Conservation (phyloP, 306 rosid genomes). For the Coriaria nepalensis region DNA sequence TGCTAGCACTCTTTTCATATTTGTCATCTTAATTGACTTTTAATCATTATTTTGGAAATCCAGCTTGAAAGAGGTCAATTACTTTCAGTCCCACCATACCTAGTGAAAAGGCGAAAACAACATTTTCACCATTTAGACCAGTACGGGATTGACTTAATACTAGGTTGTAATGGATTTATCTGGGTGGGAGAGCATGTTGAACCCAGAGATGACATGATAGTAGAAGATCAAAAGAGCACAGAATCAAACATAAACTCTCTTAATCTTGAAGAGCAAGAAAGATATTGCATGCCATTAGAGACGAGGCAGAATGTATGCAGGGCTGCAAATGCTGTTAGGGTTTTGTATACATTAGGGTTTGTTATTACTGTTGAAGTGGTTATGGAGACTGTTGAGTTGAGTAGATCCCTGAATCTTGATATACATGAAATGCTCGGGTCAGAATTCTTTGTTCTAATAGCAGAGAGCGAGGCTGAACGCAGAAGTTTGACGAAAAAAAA, state of each 20-base stretch:
- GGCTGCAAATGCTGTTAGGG: slow-evolving; percentile 66
- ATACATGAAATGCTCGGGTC: slow-evolving; percentile 77
- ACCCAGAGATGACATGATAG: slow-evolving; percentile 41
- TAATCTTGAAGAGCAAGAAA: slow-evolving; percentile 47
- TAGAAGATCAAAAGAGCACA: slow-evolving; percentile 31
- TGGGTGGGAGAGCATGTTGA: slow-evolving; percentile 84
- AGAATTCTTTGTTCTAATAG: slow-evolving; percentile 68
- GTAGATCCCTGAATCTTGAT: slow-evolving; percentile 44
- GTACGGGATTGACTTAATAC: slow-evolving; percentile 58
- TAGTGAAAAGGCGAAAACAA: slow-evolving; percentile 80
- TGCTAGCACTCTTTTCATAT: too few relatives aligned
- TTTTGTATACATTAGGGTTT: slow-evolving; percentile 55
- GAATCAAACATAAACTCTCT: slow-evolving; percentile 7
- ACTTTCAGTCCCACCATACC: slow-evolving; percentile 56
- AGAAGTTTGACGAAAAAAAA: slow-evolving; percentile 48
- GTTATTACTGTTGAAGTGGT: slow-evolving; percentile 45
- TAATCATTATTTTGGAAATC: slow-evolving; percentile 3
- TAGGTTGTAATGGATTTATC: slow-evolving; percentile 82
- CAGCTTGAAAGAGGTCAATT: slow-evolving; percentile 86
- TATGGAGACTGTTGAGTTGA: slow-evolving; percentile 39
- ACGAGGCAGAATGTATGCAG: slow-evolving; percentile 70
- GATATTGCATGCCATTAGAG: slow-evolving; percentile 27
- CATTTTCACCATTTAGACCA: slow-evolving; percentile 76
- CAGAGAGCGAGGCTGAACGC: slow-evolving; percentile 70
- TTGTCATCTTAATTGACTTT: neutral